Evolutionary conservation across 192 early-diverging fungal genomes (phyloP), one percentile per base, ranked within the genome.

Genomic region (Coemansia javaensis): DNA sequence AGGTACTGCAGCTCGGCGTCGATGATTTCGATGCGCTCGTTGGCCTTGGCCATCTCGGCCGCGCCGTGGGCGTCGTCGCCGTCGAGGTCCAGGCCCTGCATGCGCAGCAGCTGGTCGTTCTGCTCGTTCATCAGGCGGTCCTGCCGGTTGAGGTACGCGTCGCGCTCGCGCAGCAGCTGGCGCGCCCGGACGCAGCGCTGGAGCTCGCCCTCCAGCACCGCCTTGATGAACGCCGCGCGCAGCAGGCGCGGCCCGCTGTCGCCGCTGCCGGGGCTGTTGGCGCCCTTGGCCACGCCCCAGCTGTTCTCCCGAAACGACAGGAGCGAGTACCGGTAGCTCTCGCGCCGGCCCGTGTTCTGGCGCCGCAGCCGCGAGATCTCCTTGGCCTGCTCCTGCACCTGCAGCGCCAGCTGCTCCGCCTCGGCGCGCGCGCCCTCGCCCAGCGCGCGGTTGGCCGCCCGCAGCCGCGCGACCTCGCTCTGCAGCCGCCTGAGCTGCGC

Each of bases 61-160:
- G 40, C 25, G 24, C 37, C 33, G 17, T 32, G 18, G 7, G 30
- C 60, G n/a, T 59, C 68, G 2, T 56, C 42, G 31, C 17, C 27
- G 7, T 62, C 58, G 20, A 40, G 20, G 9, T 53, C 59, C 8
- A 53, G 10, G 43, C 27, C 44, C 24, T 72, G 69, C 33, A 60
- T 58, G 23, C 46, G 39, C 30, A 64, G 33, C 21, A 75, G 31
- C 32, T 60, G 35, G 28, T 66, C 60, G 35, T 56, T 63, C n/a
- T 64, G 63, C 60, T 75, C 56, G 44, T 62, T 67, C 64, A 64
- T 67, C 21, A 75, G 56, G 56, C 54, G 37, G 15, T 75, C 64
- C 41, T 67, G 65, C 42, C 56, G 49, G 6, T 37, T 59, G 44
- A 64, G 38, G 9, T 42, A 59, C 30, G 50, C 50, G 38, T 75